Evolutionary conservation across 2,329 filamentous ascomycete species (phyloP).

Genomic region (Iodosphaeria phyllophila): DNA sequence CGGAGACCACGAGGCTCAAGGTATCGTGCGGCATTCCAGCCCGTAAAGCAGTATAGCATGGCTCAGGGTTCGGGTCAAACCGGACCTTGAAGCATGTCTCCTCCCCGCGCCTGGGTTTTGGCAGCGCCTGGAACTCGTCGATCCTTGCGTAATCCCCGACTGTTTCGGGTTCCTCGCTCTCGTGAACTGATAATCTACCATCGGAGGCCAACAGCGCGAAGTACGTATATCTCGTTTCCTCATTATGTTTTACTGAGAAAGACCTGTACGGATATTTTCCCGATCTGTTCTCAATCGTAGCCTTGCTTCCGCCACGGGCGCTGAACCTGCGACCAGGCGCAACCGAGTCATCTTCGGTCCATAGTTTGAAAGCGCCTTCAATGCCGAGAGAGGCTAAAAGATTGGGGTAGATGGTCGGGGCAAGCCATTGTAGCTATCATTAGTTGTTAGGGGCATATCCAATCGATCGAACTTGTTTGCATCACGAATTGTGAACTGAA

Average conservation of each 20-base stretch:
- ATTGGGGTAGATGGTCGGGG: conserved; percentile 70
- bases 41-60: conserved; percentile 57
- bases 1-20: conserved; percentile 66
- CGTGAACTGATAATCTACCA: conserved; percentile 61
- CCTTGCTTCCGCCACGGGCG: conserved; percentile 27
- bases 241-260: conserved; percentile 68
- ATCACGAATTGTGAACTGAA: not conserved
- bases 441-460: conserved; percentile 6
- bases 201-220: conserved; percentile 72
- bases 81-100: conserved; percentile 73
- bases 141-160: conserved; percentile 57
- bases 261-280: conserved; percentile 54
- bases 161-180: conserved; percentile 71
- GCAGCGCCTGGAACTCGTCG: conserved; percentile 58
- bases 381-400: conserved; percentile 76
- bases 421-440: conserved; percentile 85
- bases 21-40: conserved; percentile 69
- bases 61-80: conserved; percentile 75
- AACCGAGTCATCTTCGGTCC: conserved; percentile 77
- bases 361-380: conserved; percentile 79
- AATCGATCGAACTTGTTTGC: conserved; percentile 1
- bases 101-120: conserved; percentile 56
- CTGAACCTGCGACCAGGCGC: conserved; percentile 69
- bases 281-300: conserved; percentile 36
- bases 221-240: conserved; percentile 65